Conservation (phyloP, 352 stramenopile genomes). For the Pilasporangium apinafurcum region DNA sequence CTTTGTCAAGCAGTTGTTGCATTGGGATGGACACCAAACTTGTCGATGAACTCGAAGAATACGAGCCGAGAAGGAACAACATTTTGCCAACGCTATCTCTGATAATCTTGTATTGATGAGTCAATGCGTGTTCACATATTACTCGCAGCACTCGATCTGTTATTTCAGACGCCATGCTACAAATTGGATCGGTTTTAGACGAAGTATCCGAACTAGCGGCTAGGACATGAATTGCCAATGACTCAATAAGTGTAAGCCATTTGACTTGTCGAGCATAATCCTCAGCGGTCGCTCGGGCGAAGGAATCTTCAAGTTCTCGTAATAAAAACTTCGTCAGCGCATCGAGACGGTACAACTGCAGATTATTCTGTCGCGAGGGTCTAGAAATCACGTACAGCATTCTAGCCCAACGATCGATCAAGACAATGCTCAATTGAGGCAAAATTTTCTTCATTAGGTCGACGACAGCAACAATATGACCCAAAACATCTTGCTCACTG, state of each 20-base stretch:
- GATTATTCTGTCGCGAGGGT: constrained; percentile 11
- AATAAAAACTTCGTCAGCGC: constrained; percentile 25
- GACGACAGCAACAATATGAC: constrained; percentile 14
- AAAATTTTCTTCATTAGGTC: constrained; percentile 34
- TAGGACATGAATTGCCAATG: constrained; percentile 40
- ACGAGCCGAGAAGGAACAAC: constrained; percentile 44
- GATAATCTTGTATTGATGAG: constrained; percentile 79
- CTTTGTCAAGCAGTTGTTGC: constrained; percentile 1
- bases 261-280: constrained; percentile 73
- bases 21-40: too few relatives aligned
- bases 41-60: constrained; percentile 2
- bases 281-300: constrained; percentile 43
- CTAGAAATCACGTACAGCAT: constrained; percentile 44
- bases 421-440: constrained; percentile 46
- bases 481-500: constrained; percentile 8
- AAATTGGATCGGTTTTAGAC: not conserved
- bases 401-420: constrained; percentile 49
- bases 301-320: constrained; percentile 47
- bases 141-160: constrained; percentile 23
- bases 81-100: constrained; percentile 51
- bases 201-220: constrained; percentile 5
- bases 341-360: constrained; percentile 15
- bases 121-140: constrained; percentile 38
- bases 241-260: constrained; percentile 56
- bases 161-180: constrained; percentile 14